Evolutionary conservation across 2,329 filamentous ascomycete species (phyloP).

Genomic region (Exophiala aquamarina): DNA sequence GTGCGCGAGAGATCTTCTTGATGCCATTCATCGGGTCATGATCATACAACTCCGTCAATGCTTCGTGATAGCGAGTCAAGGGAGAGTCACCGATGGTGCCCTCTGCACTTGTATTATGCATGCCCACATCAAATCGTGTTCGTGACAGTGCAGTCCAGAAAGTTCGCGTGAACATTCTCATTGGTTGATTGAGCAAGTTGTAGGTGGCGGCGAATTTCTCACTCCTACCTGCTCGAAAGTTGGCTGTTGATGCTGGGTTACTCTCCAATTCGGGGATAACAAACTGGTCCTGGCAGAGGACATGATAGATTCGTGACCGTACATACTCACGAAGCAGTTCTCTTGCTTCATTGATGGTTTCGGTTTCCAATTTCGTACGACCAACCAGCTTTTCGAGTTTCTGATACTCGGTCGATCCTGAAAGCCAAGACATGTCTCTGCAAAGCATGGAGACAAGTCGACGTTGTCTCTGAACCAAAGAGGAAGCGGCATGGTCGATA

Average conservation of each 20-base stretch:
- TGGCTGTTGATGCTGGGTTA: background rate
- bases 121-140: conserved; percentile 9
- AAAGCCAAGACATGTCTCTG: conserved; percentile 41
- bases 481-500: conserved; percentile 59
- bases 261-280: conserved; percentile 6
- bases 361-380: conserved; percentile 15
- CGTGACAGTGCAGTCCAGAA: conserved; percentile 32
- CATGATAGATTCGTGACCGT: conserved; percentile 32
- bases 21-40: conserved; percentile 6
- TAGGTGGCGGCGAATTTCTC: conserved; percentile 9
- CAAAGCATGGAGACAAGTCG: conserved; percentile 36
- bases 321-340: conserved; percentile 33
- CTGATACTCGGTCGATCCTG: conserved; percentile 30
- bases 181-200: conserved; percentile 12
- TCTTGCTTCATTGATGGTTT: conserved; percentile 26
- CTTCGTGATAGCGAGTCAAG: conserved; percentile 1
- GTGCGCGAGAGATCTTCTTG: conserved; percentile 1
- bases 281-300: conserved; percentile 19
- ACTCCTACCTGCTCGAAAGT: conserved; percentile 5
- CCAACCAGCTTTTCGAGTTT: conserved; percentile 30
- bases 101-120: background rate
- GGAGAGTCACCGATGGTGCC: conserved; percentile 4
- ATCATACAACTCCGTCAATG: conserved; percentile 3
- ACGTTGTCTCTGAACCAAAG: conserved; percentile 51
- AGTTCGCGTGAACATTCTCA: conserved; percentile 29